Conservation (phyloP, 2,329 filamentous ascomycete species). For the Dryadomyces sulphureus region DNA sequence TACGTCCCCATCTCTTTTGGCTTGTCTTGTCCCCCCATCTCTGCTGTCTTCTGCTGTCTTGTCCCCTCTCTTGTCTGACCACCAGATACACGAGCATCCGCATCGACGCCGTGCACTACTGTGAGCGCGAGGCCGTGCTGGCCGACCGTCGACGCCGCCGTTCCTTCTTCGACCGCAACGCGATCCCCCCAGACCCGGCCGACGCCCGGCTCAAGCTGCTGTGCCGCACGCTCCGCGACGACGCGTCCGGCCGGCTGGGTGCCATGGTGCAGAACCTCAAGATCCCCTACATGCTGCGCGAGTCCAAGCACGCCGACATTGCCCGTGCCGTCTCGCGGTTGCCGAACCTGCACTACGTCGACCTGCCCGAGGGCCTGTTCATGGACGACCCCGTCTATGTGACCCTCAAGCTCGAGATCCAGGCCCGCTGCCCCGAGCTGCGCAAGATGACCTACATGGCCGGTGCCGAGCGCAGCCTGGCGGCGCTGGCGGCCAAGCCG, state of each 20-base stretch:
- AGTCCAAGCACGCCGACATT: constrained; percentile 70
- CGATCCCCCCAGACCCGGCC: constrained; percentile 66
- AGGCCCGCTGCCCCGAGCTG: constrained; percentile 68
- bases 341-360: constrained; percentile 75
- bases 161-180: constrained; percentile 60
- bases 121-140: constrained; percentile 68
- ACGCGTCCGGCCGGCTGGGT: constrained; percentile 50
- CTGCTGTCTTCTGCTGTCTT: no score
- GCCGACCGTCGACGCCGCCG: constrained; percentile 64
- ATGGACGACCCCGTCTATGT: constrained; percentile 62
- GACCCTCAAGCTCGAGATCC: constrained; percentile 68
- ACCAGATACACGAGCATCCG: constrained; percentile 73
- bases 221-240: constrained; percentile 67
- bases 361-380: constrained; percentile 79
- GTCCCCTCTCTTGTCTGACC: neutral
- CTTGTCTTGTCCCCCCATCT: neutral
- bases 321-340: constrained; percentile 75
- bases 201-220: constrained; percentile 63
- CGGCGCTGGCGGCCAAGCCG: constrained; percentile 48
- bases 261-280: constrained; percentile 65
- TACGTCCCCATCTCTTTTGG: constrained; percentile 29
- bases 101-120: constrained; percentile 91
- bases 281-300: constrained; percentile 86
- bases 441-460: constrained; percentile 76
- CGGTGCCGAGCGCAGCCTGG: constrained; percentile 66